Percentiles rank a stretch among this genome's conserved stretches.
Conservation (phyloP, 306 rosid genomes). For the Prunus armeniaca region DNA sequence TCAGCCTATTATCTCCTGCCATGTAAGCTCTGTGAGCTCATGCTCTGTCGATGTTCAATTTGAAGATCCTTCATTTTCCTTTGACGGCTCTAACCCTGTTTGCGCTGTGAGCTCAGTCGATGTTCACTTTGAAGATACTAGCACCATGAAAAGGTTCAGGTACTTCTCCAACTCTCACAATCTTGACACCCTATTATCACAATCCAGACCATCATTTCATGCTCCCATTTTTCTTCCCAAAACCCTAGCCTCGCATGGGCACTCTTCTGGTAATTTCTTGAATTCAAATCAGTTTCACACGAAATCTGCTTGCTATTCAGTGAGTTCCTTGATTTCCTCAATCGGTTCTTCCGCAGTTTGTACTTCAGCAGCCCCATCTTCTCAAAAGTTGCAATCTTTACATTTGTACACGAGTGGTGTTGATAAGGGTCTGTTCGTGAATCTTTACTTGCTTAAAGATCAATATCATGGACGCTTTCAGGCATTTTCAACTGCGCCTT, state of each 20-base stretch:
- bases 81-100: not conserved
- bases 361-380: slow-evolving; percentile 11
- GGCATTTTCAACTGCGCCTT: slow-evolving; percentile 25
- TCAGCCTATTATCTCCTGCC: no score
- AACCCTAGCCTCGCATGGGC: slow-evolving; percentile 16
- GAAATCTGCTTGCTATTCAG: slow-evolving; percentile 5
- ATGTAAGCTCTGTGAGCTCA: no score
- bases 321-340: slow-evolving; percentile 12
- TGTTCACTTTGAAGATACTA: not conserved
- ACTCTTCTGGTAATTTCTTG: not conserved
- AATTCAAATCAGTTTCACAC: slow-evolving; percentile 22
- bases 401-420: not conserved
- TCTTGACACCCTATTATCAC: slow-evolving; percentile 17
- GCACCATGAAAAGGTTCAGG: slow-evolving; percentile 34
- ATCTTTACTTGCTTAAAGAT: slow-evolving; percentile 2
- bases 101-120: not conserved
- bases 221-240: slow-evolving; percentile 7
- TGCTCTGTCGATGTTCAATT: no score
- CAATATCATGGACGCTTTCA: slow-evolving; percentile 21
- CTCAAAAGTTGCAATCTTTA: slow-evolving; percentile 18
- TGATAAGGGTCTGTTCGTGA: not conserved
- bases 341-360: slow-evolving; percentile 25
- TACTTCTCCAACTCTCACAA: slow-evolving; percentile 33
- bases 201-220: slow-evolving; percentile 1
- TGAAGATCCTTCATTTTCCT: not conserved